phyloP scores from a whole-genome alignment of 306 rosid species.

The Cucurbita pepo region DNA sequence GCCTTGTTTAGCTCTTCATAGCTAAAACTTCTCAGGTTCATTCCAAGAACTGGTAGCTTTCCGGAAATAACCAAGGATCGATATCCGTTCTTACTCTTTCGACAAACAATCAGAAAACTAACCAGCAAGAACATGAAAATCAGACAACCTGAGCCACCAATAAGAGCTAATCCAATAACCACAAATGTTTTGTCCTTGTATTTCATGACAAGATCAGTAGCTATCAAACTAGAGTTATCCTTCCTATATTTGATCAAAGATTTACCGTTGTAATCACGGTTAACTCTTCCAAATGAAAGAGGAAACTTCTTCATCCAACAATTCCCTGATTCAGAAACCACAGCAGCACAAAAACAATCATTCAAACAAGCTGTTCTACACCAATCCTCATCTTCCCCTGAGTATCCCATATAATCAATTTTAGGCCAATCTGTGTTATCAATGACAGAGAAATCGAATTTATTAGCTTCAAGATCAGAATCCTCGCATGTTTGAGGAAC shows the following conservation, averaged over 20 bases:
- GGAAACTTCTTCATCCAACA: conserved; percentile 41
- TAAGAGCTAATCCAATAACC: conserved; percentile 18
- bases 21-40: conserved; percentile 10
- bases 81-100: not conserved
- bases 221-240: conserved; percentile 7
- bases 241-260: conserved; percentile 27
- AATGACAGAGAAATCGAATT: conserved; percentile 5
- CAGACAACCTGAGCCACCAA: conserved; percentile 22
- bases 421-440: not conserved
- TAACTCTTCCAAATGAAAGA: conserved; percentile 27
- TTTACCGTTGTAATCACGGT: not conserved
- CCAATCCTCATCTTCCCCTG: conserved; percentile 8
- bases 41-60: not conserved
- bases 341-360: conserved; percentile 38
- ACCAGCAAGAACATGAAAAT: not conserved
- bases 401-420: not conserved
- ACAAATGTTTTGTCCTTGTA: conserved; percentile 3
- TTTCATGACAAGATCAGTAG: not conserved
- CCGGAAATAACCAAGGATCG: not conserved
- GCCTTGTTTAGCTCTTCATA: conserved; percentile 12
- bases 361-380: conserved; percentile 16
- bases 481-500: conserved; percentile 18
- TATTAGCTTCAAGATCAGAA: not conserved
- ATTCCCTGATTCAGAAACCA: conserved; percentile 8
- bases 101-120: conserved; percentile 4